These are phyloP conservation scores for Elsinoe batatas DNA, from an alignment of 2,329 filamentous ascomycete genomes.

Conservation along the genomic window DNA sequence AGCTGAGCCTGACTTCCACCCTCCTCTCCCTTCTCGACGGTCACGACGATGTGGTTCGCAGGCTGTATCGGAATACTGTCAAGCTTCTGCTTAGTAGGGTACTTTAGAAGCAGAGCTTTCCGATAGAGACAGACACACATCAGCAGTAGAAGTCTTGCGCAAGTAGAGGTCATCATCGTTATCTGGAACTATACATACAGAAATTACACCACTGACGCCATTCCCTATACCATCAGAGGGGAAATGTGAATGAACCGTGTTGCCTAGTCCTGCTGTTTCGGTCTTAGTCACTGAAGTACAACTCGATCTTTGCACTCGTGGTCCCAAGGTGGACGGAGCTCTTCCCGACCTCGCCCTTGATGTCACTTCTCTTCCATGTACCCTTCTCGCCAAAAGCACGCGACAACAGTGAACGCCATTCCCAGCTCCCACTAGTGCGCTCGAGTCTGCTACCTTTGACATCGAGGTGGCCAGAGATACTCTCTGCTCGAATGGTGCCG, in stretches of 20 bases:
- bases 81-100: neutral
- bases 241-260: no score
- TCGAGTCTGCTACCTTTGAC: conserved; percentile 1
- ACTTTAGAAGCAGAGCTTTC: neutral
- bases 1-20: neutral
- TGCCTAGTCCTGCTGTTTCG: neutral
- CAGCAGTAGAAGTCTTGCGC: neutral
- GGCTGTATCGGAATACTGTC: neutral
- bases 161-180: conserved; percentile 1
- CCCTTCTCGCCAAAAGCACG: neutral
- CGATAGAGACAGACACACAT: neutral
- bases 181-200: neutral
- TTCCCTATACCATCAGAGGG: neutral
- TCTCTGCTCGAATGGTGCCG: conserved; percentile 5
- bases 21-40: neutral
- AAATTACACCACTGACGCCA: neutral
- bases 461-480: conserved; percentile 2
- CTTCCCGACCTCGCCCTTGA: neutral
- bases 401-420: neutral
- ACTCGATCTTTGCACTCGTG: neutral
- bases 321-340: neutral
- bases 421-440: neutral
- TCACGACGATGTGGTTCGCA: conserved; percentile 5
- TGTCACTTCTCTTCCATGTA: conserved; percentile 2
- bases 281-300: neutral